Conservation (phyloP, 176 grass and related monocot genomes). For the Lolium perenne region DNA sequence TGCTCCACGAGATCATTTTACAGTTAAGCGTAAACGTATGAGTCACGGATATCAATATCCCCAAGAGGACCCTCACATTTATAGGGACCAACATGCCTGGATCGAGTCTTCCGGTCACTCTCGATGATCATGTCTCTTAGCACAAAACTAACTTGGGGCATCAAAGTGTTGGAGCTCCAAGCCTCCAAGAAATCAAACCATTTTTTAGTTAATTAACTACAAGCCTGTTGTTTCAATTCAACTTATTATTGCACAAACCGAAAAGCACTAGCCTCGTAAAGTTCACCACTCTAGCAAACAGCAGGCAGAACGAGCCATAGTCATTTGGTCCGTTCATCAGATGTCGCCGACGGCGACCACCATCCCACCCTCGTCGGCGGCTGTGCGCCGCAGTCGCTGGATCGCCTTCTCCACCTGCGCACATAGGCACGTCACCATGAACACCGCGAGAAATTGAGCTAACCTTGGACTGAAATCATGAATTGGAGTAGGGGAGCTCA, state of each 20-base stretch:
- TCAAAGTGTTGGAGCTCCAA: not conserved
- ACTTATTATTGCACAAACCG: conserved; percentile 22
- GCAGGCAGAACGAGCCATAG: not conserved
- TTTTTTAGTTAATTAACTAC: not conserved
- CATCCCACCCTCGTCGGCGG: conserved; percentile 26
- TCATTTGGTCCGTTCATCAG: not conserved
- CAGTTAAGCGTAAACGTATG: too few relatives aligned
- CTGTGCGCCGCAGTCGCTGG: conserved; percentile 36
- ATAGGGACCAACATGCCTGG: too few relatives aligned
- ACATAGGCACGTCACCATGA: not conserved
- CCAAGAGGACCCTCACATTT: too few relatives aligned
- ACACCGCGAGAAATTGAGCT: not conserved
- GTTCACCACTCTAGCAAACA: not conserved
- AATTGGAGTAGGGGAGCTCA: conserved; percentile 9
- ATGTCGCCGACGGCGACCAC: conserved; percentile 18
- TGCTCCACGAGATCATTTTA: too few relatives aligned
- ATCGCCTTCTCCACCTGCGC: conserved; percentile 59
- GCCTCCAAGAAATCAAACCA: not conserved
- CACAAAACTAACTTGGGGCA: not conserved
- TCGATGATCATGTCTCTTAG: too few relatives aligned
- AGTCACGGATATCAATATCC: too few relatives aligned
- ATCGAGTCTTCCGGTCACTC: too few relatives aligned
- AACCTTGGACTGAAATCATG: conserved; percentile 16
- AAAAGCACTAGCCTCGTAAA: not conserved
- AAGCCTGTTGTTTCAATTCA: not conserved